Evolutionary conservation across 2,329 filamentous ascomycete species (phyloP).

Genomic region (Pyrenochaeta sp.): DNA sequence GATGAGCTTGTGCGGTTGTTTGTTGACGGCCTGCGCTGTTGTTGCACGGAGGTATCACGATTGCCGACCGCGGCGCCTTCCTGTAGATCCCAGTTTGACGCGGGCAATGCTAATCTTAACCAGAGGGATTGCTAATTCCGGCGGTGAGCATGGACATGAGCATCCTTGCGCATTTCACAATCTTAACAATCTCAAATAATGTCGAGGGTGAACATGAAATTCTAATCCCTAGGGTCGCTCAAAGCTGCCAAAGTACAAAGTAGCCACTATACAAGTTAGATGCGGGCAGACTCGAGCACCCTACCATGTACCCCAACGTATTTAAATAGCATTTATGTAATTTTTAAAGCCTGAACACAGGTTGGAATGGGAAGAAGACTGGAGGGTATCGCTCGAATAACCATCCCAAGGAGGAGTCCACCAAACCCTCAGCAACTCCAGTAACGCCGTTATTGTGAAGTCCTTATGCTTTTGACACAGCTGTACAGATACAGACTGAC

Average conservation of each 20-base stretch:
- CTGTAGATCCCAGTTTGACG: constrained; percentile 2
- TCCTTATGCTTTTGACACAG: constrained; percentile 24
- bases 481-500: constrained; percentile 20
- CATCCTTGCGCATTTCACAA: too few relatives aligned
- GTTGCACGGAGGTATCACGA: constrained; percentile 6
- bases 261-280: not conserved
- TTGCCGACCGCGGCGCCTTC: constrained; percentile 4
- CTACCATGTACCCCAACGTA: constrained; percentile 1
- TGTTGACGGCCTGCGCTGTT: constrained; percentile 17
- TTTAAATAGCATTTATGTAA: too few relatives aligned
- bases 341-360: too few relatives aligned
- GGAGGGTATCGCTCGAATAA: constrained; percentile 38
- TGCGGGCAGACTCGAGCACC: not conserved
- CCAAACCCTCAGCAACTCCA: constrained; percentile 20
- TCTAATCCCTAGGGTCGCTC: too few relatives aligned
- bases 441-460: constrained; percentile 35
- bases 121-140: not conserved
- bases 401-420: constrained; percentile 16
- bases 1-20: constrained; percentile 7
- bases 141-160: not conserved
- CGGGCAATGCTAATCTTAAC: constrained; percentile 14
- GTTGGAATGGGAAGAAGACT: too few relatives aligned
- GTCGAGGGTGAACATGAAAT: too few relatives aligned
- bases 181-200: too few relatives aligned
- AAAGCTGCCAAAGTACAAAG: too few relatives aligned